These are phyloP conservation scores for Mycosphaerella sp. DNA, from an alignment of 2,329 filamentous ascomycete genomes.

Conservation along the genomic window DNA sequence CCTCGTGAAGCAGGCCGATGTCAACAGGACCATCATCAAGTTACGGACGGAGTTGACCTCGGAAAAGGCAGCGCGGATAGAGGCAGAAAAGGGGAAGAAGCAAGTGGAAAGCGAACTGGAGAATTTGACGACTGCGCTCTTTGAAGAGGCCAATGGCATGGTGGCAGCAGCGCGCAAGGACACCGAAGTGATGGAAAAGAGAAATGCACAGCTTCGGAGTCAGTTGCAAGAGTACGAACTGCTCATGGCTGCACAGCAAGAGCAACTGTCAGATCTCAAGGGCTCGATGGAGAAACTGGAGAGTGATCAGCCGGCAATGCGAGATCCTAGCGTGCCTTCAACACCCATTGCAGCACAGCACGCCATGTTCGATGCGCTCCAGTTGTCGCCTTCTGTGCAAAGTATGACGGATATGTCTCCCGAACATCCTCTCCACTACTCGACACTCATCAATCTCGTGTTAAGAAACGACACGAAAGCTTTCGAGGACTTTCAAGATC, in stretches of 20 bases:
- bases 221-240: conserved; percentile 83
- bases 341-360: conserved; percentile 62
- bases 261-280: conserved; percentile 88
- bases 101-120: conserved; percentile 90
- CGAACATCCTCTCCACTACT: conserved; percentile 65
- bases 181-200: conserved; percentile 67
- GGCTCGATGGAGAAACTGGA: conserved; percentile 83
- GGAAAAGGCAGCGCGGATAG: conserved; percentile 38
- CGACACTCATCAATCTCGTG: conserved; percentile 75
- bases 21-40: conserved; percentile 51
- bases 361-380: conserved; percentile 57
- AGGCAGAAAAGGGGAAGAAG: conserved; percentile 62
- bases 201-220: conserved; percentile 78
- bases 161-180: conserved; percentile 83
- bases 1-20: conserved; percentile 65
- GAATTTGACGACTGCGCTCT: conserved; percentile 82
- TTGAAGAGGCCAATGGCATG: conserved; percentile 98
- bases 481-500: conserved; percentile 77
- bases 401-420: conserved; percentile 51
- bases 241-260: conserved; percentile 81
- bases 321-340: conserved; percentile 63
- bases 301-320: conserved; percentile 62
- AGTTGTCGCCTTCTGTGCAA: conserved; percentile 46
- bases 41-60: conserved; percentile 39
- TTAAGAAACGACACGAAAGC: conserved; percentile 73